A percentile compares a stretch with the other conserved stretches of the same genome.
These are phyloP conservation scores for Proliferodiscus dingleyae DNA, from an alignment of 2,329 filamentous ascomycete species.

Conservation along the genomic window DNA sequence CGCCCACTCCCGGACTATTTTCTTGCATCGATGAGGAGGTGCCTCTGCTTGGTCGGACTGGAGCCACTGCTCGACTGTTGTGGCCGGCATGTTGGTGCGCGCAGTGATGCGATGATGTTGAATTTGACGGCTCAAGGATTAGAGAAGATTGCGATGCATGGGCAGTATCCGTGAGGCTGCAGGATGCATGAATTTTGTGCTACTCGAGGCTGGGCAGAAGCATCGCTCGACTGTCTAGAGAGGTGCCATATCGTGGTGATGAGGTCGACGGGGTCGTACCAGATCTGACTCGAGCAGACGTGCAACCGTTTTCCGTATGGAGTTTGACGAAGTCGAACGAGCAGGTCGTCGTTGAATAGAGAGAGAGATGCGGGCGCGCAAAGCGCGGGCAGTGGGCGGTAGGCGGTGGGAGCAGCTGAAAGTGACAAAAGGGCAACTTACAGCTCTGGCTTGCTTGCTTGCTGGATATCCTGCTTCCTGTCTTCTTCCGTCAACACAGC, in stretches of 20 bases:
- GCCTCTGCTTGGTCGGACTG: constrained; percentile 24
- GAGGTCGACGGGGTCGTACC: constrained; percentile 2
- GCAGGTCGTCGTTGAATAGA: too few species aligned
- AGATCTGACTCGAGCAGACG: constrained; percentile 12
- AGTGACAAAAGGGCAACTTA: constrained; percentile 10
- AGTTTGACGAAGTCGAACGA: constrained; percentile 7
- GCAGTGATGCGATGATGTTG: constrained; percentile 13
- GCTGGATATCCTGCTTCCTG: constrained; percentile 10
- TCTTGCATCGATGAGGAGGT: constrained; percentile 33
- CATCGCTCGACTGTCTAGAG: not conserved
- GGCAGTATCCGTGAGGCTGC: constrained; percentile 30
- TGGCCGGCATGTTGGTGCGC: constrained; percentile 27
- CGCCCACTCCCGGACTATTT: constrained; percentile 29
- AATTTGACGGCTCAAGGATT: constrained; percentile 16
- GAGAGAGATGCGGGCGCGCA: not conserved
- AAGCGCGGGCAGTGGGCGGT: not conserved
- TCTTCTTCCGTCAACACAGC: constrained; percentile 26
- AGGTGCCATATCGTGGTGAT: not conserved
- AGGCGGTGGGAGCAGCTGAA: not conserved
- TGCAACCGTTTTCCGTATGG: constrained; percentile 15
- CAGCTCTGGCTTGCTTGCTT: constrained; percentile 7
- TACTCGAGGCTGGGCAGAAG: constrained; percentile 14
- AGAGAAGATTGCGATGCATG: constrained; percentile 26
- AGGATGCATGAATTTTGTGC: constrained; percentile 31
- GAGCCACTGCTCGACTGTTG: constrained; percentile 32